These are phyloP conservation scores for Kluyveromyces sp. DNA, from an alignment of 1,139 yeast species.

Conservation along the genomic window DNA sequence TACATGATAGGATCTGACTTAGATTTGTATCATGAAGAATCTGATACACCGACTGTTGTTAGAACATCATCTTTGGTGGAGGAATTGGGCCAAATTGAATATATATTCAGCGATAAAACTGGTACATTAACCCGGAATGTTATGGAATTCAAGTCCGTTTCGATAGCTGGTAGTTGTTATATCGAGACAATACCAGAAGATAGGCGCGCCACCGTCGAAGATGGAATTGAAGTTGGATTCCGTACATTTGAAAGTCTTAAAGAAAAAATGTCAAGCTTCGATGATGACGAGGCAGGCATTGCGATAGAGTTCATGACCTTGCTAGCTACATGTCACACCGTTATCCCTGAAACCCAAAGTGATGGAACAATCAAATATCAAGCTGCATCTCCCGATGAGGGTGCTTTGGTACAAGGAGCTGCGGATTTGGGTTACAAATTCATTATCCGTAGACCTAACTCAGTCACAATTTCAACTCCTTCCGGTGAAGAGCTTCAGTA, in stretches of 20 bases:
- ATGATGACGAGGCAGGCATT: constrained; percentile 48
- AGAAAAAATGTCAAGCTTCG: constrained; percentile 39
- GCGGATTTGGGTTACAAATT: constrained; percentile 82
- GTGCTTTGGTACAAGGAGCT: constrained; percentile 96
- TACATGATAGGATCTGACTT: constrained; percentile 87
- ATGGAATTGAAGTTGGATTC: constrained; percentile 77
- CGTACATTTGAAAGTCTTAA: constrained; percentile 63
- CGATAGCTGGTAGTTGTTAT: constrained; percentile 89
- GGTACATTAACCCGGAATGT: constrained; percentile 92
- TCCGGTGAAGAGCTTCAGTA: constrained; percentile 46
- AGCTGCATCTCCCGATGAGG: constrained; percentile 99
- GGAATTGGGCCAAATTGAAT: constrained; percentile 92
- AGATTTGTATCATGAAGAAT: constrained; percentile 80
- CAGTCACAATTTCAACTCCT: constrained; percentile 54
- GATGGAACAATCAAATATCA: constrained; percentile 76
- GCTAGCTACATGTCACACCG: constrained; percentile 93
- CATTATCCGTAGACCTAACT: constrained; percentile 75
- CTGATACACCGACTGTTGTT: constrained; percentile 92
- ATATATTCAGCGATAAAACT: constrained; percentile 91
- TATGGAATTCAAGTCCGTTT: constrained; percentile 93
- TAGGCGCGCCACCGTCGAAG: constrained; percentile 58
- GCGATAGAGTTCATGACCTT: constrained; percentile 79
- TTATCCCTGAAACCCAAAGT: constrained; percentile 72
- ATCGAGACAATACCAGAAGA: constrained; percentile 90
- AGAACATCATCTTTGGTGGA: constrained; percentile 93